Conservation (phyloP, 805 yeast species). For the Dipodascus albidus region DNA sequence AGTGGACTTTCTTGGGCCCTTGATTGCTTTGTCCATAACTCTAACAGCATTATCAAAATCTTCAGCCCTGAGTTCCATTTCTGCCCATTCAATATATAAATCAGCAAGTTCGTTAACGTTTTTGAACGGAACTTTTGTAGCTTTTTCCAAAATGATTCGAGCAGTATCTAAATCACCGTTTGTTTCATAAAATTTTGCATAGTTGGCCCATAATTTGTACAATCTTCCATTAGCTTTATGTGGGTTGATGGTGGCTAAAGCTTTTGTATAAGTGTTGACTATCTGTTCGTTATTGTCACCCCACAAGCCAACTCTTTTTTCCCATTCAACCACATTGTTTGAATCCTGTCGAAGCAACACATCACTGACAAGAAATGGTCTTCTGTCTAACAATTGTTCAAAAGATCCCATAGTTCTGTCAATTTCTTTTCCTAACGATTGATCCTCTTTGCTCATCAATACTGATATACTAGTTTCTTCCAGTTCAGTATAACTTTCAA, state of each 20-base stretch:
- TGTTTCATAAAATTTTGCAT: constrained; percentile 52
- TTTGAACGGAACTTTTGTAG: constrained; percentile 59
- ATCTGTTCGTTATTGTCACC: constrained; percentile 32
- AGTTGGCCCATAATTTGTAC: constrained; percentile 56
- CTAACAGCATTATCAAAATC: constrained; percentile 35
- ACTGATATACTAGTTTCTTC: constrained; percentile 39
- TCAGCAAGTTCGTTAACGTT: constrained; percentile 52
- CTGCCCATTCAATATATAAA: constrained; percentile 69
- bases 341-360: constrained; percentile 50
- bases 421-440: constrained; percentile 21
- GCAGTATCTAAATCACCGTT: constrained; percentile 46
- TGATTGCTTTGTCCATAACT: constrained; percentile 33
- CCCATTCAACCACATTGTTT: constrained; percentile 59
- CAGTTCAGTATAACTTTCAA: constrained; percentile 50
- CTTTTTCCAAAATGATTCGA: constrained; percentile 47
- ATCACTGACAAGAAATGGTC: constrained; percentile 54
- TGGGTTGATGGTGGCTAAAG: constrained; percentile 58
- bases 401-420: constrained; percentile 37
- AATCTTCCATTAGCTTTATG: constrained; percentile 33
- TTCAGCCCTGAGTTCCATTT: constrained; percentile 42
- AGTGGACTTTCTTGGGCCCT: constrained; percentile 27
- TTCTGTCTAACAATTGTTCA: constrained; percentile 43
- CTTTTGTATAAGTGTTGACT: constrained; percentile 48
- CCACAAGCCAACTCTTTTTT: constrained; percentile 42
- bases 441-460: constrained; percentile 18